Percentiles rank a stretch among this genome's conserved stretches.
Evolutionary conservation across 768 basidiomycete species (phyloP).

Genomic region (Mycena polygramma): DNA sequence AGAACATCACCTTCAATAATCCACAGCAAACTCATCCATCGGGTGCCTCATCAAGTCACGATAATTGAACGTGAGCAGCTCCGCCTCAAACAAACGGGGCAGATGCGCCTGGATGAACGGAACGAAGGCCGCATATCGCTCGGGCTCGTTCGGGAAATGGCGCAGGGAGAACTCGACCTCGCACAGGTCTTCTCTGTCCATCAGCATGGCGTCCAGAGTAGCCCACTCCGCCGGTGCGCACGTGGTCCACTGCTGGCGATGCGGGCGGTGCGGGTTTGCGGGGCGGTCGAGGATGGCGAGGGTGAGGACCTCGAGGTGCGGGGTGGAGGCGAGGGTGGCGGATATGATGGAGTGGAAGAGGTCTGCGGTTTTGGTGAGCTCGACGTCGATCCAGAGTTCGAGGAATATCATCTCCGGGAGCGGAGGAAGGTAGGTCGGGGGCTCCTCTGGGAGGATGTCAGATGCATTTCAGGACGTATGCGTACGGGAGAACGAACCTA

Average conservation of each 20-base stretch:
- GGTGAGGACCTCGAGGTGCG: constrained; percentile 7
- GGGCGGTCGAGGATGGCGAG: constrained; percentile 11
- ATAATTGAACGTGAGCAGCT: neutral
- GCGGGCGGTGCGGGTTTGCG: neutral
- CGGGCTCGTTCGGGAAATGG: neutral
- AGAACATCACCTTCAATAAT: neutral
- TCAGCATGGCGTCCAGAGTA: neutral
- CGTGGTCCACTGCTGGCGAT: neutral
- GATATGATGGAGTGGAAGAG: constrained; percentile 5
- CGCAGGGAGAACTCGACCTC: constrained; percentile 9
- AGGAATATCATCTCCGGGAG: neutral
- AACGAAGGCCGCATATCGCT: neutral
- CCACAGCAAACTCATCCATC: neutral
- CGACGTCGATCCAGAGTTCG: constrained; percentile 12
- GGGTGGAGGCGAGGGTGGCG: neutral
- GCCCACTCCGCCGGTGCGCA: neutral
- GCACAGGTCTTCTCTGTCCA: constrained; percentile 5
- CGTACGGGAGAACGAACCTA: neutral
- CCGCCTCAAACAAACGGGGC: neutral
- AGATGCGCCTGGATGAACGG: neutral
- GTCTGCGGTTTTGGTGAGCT: neutral
- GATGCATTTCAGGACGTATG: no score
- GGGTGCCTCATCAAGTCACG: neutral
- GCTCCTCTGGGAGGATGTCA: neutral
- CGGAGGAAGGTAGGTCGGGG: constrained; percentile 7